phyloP scores from a whole-genome alignment of 2,329 filamentous ascomycete genomes.

The Acarospora socialis region DNA sequence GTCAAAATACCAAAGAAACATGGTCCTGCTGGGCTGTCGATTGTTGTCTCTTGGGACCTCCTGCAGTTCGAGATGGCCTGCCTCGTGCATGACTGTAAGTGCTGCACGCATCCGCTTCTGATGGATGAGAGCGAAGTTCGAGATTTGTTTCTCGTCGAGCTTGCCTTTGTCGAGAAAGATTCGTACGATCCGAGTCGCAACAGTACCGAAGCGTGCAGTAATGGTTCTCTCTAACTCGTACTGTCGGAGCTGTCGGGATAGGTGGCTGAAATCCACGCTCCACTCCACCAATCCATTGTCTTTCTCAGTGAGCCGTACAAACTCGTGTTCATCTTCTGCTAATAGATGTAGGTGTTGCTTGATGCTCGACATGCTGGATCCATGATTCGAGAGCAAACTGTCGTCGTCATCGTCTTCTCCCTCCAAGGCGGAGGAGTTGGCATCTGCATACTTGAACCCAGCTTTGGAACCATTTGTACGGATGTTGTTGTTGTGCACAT shows the following conservation, averaged over 20 bases:
- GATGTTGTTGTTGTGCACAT: constrained; percentile 10
- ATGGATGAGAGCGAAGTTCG: constrained; percentile 66
- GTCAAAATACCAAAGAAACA: constrained; percentile 91
- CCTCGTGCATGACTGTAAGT: constrained; percentile 72
- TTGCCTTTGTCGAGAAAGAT: constrained; percentile 80
- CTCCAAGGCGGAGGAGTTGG: constrained; percentile 3
- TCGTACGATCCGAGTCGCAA: constrained; percentile 68
- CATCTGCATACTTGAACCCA: no score
- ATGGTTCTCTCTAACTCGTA: constrained; percentile 72
- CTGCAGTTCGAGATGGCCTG: constrained; percentile 78
- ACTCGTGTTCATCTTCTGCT: constrained; percentile 45
- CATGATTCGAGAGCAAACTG: neutral
- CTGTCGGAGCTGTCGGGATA: constrained; percentile 58
- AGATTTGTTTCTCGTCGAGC: constrained; percentile 83
- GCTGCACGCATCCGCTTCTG: constrained; percentile 74
- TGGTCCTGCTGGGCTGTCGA: constrained; percentile 64
- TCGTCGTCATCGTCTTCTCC: constrained; percentile 4
- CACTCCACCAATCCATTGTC: constrained; percentile 62
- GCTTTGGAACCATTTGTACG: no score
- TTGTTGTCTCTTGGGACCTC: constrained; percentile 83
- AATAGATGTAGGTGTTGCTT: constrained; percentile 62
- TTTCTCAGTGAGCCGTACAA: no score
- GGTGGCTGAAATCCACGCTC: constrained; percentile 66
- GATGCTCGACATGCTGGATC: constrained; percentile 38
- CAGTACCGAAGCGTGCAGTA: constrained; percentile 57